Evolutionary conservation across 2,329 filamentous ascomycete species (phyloP), one percentile per base, ranked within the genome.

Genomic region (Colletotrichum gigasporum): DNA sequence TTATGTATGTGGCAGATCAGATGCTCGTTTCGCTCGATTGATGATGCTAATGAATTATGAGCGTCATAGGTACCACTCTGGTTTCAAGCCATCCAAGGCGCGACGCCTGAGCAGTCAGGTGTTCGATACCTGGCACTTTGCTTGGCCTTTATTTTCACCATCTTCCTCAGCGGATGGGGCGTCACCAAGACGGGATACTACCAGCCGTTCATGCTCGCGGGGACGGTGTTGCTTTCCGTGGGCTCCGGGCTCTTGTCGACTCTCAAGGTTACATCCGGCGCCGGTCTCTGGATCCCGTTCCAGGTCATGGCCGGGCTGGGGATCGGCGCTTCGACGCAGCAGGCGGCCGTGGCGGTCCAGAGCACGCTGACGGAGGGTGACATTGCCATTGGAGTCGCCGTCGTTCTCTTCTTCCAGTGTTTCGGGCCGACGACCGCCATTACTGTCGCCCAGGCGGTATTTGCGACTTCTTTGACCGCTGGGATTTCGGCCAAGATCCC

Each of bases 141-240:
- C 3, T n/a, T 75, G 1, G 66, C 69, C 6, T 70, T 71, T 4
- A 68, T 75, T 16, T 28, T 70, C 3, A 63, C 71, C 2, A 76
- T 76, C 34, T 61, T 69, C 11, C 12, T 71, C 8, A 60, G 60
- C 30, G 60, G 60, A 2, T 63, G 60, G 60, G 55, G 28, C 0
- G 68, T 75, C 18, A 73, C 72, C 3, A 57, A 72, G 4, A 48
- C 72, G 2, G 78, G 78, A 4, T 79, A 80, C 32, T 78, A 79
- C 26, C 72, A 68, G 11, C 77, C 69, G 0, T 75, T 72, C 35
- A 76, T 78, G 72, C 71, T 77, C 4, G 42, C 67, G 1, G 71
- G 71, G 1, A 69, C 74, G 0, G 53, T 77, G 56, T 62, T 70
- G 22, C 69, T 58, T 39, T 65, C 74, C 0, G 63, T 75, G 26